Evolutionary conservation across 768 basidiomycete species (phyloP).

Genomic region (Hygrophorus pudorinus): DNA sequence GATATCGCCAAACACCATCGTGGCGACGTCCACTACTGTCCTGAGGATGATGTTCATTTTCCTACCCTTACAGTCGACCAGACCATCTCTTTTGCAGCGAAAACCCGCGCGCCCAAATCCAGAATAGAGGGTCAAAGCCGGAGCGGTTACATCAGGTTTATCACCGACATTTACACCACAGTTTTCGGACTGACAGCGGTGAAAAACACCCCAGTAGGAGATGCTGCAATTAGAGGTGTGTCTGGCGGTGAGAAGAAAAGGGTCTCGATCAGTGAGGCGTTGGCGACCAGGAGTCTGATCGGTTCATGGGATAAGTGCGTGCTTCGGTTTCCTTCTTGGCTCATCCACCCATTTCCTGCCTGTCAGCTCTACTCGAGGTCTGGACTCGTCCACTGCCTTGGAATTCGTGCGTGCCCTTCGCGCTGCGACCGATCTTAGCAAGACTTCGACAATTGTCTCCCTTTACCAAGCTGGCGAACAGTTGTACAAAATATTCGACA

Average conservation of each 20-base stretch:
- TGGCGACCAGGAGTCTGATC: conserved; percentile 52
- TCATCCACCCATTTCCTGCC: neutral
- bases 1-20: conserved; percentile 57
- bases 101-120: conserved; percentile 49
- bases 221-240: conserved; percentile 69
- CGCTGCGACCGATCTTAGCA: conserved; percentile 46
- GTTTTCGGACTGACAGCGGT: conserved; percentile 73
- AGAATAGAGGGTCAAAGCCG: conserved; percentile 27
- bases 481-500: conserved; percentile 54
- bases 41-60: conserved; percentile 82
- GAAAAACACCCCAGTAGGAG: conserved; percentile 64
- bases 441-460: conserved; percentile 57
- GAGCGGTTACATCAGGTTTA: conserved; percentile 25
- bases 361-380: conserved; percentile 52
- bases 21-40: conserved; percentile 74
- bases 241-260: conserved; percentile 75
- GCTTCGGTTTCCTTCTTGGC: neutral
- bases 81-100: conserved; percentile 62
- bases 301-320: conserved; percentile 75
- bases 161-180: conserved; percentile 49
- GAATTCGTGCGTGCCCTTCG: conserved; percentile 65
- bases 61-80: conserved; percentile 70
- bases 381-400: conserved; percentile 63
- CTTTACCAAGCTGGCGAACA: conserved; percentile 80
- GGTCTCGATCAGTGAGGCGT: conserved; percentile 62